Percentiles rank a stretch among this genome's conserved stretches.
These are phyloP conservation scores for Coccomyxa sp. DNA, from an alignment of 139 green algal genomes.

Conservation along the genomic window DNA sequence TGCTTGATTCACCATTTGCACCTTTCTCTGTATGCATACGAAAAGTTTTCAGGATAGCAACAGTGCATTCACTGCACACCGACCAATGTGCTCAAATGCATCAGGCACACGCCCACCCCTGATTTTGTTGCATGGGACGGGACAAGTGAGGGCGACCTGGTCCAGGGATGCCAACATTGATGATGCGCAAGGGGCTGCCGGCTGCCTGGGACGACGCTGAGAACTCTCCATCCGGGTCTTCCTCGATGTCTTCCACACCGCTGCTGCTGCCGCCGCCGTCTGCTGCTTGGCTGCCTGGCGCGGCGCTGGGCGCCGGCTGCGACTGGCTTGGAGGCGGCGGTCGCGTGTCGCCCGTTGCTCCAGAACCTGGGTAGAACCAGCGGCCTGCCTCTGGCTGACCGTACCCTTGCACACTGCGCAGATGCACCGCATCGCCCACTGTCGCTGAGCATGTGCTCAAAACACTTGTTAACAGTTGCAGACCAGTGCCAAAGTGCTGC, in stretches of 20 bases:
- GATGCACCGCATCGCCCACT: too few relatives aligned
- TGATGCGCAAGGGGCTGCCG: constrained; percentile 61
- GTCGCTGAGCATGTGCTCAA: too few relatives aligned
- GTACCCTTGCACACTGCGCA: constrained; percentile 68
- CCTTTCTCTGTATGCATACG: too few relatives aligned
- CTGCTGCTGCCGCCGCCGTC: background rate
- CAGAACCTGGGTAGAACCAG: constrained; percentile 81
- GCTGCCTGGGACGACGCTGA: constrained; percentile 8
- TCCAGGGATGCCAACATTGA: constrained; percentile 84
- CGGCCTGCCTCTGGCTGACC: constrained; percentile 26
- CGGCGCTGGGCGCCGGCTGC: background rate
- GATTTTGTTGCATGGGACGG: too few relatives aligned
- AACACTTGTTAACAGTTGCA: too few relatives aligned
- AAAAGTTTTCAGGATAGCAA: too few relatives aligned
- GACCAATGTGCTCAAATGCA: too few relatives aligned
- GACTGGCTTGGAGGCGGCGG: background rate
- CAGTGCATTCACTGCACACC: too few relatives aligned
- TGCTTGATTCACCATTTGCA: too few relatives aligned
- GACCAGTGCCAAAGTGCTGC: too few relatives aligned
- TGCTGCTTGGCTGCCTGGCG: background rate
- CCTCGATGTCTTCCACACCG: background rate
- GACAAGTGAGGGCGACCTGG: constrained; percentile 24
- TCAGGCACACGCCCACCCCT: too few relatives aligned
- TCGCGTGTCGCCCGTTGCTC: constrained; percentile 68
- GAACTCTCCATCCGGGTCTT: constrained; percentile 66